These are phyloP conservation scores for Suillus cothurnatus DNA, from an alignment of 768 basidiomycete genomes.

Conservation along the genomic window DNA sequence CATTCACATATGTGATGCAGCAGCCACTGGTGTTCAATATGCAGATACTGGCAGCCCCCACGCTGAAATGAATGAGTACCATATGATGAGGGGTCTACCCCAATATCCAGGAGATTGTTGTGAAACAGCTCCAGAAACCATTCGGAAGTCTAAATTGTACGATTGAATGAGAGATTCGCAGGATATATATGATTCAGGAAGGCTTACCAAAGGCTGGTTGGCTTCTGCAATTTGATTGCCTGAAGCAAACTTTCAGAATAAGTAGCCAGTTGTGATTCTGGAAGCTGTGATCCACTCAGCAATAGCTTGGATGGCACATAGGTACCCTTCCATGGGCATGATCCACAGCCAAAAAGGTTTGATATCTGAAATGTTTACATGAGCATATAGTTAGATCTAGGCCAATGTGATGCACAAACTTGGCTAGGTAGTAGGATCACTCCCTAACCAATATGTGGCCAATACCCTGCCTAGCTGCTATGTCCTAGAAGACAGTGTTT, in stretches of 20 bases:
- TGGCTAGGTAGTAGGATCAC: too few relatives aligned
- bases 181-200: neutral
- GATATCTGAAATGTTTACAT: constrained; percentile 22
- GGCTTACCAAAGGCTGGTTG: constrained; percentile 29
- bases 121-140: constrained; percentile 41
- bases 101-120: constrained; percentile 43
- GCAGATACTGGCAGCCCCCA: constrained; percentile 35
- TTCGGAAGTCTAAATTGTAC: constrained; percentile 33
- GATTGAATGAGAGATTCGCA: too few relatives aligned
- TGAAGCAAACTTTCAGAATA: constrained; percentile 34
- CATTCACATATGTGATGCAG: constrained; percentile 43
- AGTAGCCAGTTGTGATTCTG: constrained; percentile 30
- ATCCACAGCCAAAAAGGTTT: constrained; percentile 32
- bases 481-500: too few relatives aligned
- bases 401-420: too few relatives aligned
- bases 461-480: too few relatives aligned
- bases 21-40: constrained; percentile 15
- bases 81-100: constrained; percentile 29
- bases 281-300: constrained; percentile 29
- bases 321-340: constrained; percentile 29
- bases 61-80: constrained; percentile 23
- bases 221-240: constrained; percentile 28
- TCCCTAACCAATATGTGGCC: too few relatives aligned
- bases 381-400: too few relatives aligned
- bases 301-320: constrained; percentile 38